Percentiles rank a stretch among this genome's conserved stretches.
Conservation (phyloP, 257 asterid genomes). For the Solanum commersonii region DNA sequence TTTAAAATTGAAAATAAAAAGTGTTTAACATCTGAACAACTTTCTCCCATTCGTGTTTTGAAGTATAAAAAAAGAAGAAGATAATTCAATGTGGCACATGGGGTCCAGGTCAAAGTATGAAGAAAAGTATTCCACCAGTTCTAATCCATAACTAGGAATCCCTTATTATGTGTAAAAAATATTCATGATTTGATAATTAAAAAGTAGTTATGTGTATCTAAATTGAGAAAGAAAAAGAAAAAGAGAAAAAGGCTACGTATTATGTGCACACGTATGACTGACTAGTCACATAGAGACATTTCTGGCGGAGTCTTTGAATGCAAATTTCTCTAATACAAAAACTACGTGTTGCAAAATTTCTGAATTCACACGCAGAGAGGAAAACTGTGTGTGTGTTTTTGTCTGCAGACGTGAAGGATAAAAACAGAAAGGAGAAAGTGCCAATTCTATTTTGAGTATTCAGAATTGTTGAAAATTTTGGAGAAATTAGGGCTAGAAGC, state of each 20-base stretch:
- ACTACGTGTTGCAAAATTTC: background rate
- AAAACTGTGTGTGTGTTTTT: background rate
- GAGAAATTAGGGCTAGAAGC: constrained; percentile 1
- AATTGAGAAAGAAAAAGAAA: background rate
- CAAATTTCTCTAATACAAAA: background rate
- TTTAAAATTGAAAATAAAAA: too few relatives aligned
- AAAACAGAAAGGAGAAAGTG: background rate
- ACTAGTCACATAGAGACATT: background rate
- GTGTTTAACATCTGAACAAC: too few relatives aligned
- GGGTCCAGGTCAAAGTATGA: background rate
- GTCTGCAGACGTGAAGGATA: background rate
- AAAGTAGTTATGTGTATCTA: background rate
- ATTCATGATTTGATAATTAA: background rate
- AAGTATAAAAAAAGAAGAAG: too few relatives aligned
- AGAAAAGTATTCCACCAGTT: background rate
- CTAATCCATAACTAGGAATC: background rate
- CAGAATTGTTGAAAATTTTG: background rate
- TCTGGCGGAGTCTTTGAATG: background rate
- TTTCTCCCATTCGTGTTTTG: too few relatives aligned
- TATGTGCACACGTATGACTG: background rate
- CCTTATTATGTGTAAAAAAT: background rate
- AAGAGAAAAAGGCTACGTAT: background rate
- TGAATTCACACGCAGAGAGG: background rate
- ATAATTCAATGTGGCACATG: background rate
- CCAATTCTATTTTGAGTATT: background rate